phyloP scores from a whole-genome alignment of 306 rosid genomes.

The Acacia confusa region DNA sequence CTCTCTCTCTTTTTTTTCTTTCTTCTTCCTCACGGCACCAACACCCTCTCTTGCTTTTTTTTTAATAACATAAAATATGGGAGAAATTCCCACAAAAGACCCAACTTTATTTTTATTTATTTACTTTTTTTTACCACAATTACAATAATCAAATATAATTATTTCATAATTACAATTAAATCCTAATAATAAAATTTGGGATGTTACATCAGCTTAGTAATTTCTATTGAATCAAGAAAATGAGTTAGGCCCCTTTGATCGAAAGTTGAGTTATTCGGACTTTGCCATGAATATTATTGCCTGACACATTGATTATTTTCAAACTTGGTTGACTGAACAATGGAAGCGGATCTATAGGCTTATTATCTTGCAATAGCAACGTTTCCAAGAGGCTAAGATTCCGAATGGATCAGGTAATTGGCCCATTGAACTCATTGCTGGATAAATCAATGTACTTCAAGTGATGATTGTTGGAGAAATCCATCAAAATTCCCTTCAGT shows the following conservation, averaged over 20 bases:
- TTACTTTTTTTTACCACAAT: too few species aligned
- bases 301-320: slow-evolving; percentile 45
- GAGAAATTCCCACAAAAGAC: too few species aligned
- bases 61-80: too few species aligned
- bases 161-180: too few species aligned
- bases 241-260: slow-evolving; percentile 27
- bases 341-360: slow-evolving; percentile 40
- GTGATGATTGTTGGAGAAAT: slow-evolving; percentile 39
- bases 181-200: too few species aligned
- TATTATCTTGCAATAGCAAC: slow-evolving; percentile 42
- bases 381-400: slow-evolving; percentile 36
- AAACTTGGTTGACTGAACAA: slow-evolving; percentile 42
- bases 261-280: slow-evolving; percentile 44
- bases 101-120: too few species aligned
- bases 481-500: slow-evolving; percentile 34
- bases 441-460: slow-evolving; percentile 46
- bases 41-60: too few species aligned
- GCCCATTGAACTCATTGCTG: slow-evolving; percentile 32
- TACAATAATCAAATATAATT: too few species aligned
- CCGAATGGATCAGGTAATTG: slow-evolving; percentile 34
- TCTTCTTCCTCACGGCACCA: too few species aligned
- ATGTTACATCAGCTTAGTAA: too few species aligned
- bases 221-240: too few species aligned
- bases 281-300: slow-evolving; percentile 43
- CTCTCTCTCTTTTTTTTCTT: too few species aligned